Percentiles rank a stretch among this genome's conserved stretches.
These are phyloP conservation scores for Alternaria brassicicola DNA, from an alignment of 2,329 filamentous ascomycete species.

Conservation along the genomic window DNA sequence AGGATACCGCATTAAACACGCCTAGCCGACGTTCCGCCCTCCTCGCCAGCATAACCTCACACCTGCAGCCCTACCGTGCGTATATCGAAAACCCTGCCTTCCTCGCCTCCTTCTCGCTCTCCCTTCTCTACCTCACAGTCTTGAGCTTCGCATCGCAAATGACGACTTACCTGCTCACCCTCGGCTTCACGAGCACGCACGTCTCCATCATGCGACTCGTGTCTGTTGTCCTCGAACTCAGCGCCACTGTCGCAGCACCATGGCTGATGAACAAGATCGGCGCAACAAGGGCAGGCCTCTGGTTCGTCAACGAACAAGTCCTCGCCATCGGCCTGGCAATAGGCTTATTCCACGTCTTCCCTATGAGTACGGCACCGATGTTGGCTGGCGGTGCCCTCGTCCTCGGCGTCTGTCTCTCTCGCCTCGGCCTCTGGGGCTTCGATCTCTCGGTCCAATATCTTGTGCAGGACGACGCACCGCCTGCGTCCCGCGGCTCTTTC, in stretches of 20 bases:
- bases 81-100: conserved; percentile 64
- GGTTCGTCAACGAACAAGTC: conserved; percentile 74
- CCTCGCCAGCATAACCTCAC: conserved; percentile 3
- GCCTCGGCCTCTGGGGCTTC: conserved; percentile 57
- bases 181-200: conserved; percentile 58
- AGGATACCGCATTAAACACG: conserved; percentile 9
- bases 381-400: conserved; percentile 43
- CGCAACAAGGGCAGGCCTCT: conserved; percentile 68
- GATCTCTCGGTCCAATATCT: conserved; percentile 56
- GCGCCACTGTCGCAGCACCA: conserved; percentile 66
- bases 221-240: conserved; percentile 63
- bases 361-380: conserved; percentile 16
- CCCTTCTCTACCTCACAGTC: conserved; percentile 65
- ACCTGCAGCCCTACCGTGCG: conserved; percentile 32
- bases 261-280: conserved; percentile 58
- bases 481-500: conserved; percentile 64
- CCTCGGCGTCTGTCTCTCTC: conserved; percentile 48
- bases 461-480: conserved; percentile 53
- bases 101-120: conserved; percentile 64
- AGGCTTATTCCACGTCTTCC: conserved; percentile 35
- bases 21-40: conserved; percentile 3
- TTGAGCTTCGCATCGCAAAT: conserved; percentile 60
- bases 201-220: conserved; percentile 62
- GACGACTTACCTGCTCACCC: conserved; percentile 66
- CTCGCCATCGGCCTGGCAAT: conserved; percentile 55